Base-by-base conservation (phyloP, 1,139 yeast species). In the Yamadazyma spencermartinsiae region DNA sequence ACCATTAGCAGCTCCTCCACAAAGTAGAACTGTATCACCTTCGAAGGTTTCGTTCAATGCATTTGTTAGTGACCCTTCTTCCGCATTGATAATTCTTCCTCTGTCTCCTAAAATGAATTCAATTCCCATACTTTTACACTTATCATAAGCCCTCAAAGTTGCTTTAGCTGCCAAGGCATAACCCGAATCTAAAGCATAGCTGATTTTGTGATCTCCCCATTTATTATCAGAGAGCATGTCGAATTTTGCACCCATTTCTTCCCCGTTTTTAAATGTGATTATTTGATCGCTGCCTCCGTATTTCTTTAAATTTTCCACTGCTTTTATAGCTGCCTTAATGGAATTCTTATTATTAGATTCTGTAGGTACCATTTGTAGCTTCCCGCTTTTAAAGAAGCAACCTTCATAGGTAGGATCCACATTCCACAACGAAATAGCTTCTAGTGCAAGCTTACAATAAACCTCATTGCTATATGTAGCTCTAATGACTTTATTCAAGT, bases 1-100 rank as follows among this genome's bases (percentile, higher is more conserved):
- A 13, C 58, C 55, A 1, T 71, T 60, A 13, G 55, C 48, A 1
- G 73, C 70, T 25, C 73, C 74, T 17, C 65, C 56, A 24, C 63
- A 48, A 9, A 68, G 44, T 16, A 68, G 45, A 12, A 55, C 51
- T 29, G 50, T 57, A 23, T 55, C 56, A 4, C 63, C 63, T 19
- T 5, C 12, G 23, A 31, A 32, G 1, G 41, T 6, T 1, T 66
- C 68, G 38, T 44, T 48, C 14, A 39, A 48, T 3, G 58, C 45
- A 7, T 44, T 38, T 4, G 23, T 20, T 10, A 60, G 53, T 25
- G 31, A 46, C 1, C 51, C 50, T 10, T 39, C 38, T 2, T 43
- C 48, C 15, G 35, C 39, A 27, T 3, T 21, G 5, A 31, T 41
- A 39, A n/a, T 68, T 61, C 10, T 36, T 3, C 51, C 51, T 16